Conservation (phyloP, 768 basidiomycete species). For the Exidia glandulosa region DNA sequence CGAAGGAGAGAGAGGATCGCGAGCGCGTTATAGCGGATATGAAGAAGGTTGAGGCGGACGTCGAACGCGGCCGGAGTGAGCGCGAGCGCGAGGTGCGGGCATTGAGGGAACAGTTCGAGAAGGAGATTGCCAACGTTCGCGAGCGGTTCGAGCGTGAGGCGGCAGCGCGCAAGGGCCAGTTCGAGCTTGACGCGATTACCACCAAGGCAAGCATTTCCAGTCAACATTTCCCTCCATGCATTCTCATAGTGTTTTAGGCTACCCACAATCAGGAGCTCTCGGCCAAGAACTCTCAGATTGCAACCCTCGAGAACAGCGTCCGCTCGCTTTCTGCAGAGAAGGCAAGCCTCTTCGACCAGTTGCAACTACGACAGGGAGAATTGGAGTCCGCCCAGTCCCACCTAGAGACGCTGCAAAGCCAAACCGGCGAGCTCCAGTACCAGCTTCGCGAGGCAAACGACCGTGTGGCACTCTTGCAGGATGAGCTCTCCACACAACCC, state of each 20-base stretch:
- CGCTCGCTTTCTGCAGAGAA: constrained; percentile 63
- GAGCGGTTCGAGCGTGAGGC: constrained; percentile 72
- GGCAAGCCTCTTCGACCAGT: constrained; percentile 69
- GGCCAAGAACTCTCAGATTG: constrained; percentile 48
- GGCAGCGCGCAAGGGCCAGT: constrained; percentile 50
- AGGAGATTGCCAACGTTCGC: constrained; percentile 46
- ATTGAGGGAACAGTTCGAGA: constrained; percentile 60
- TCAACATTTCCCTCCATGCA: not conserved
- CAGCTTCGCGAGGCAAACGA: constrained; percentile 76
- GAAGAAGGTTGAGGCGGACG: constrained; percentile 47
- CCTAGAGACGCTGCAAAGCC: constrained; percentile 61
- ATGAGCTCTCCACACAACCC: too few relatives aligned
- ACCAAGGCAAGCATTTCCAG: constrained; percentile 58
- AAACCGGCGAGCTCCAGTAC: constrained; percentile 76
- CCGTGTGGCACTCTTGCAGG: constrained; percentile 54
- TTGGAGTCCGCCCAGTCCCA: constrained; percentile 72
- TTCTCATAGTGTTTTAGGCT: constrained; percentile 32
- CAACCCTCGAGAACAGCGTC: constrained; percentile 60
- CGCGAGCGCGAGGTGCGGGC: constrained; percentile 48
- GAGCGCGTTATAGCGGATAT: constrained; percentile 41
- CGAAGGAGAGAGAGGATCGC: constrained; percentile 42
- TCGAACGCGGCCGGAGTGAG: constrained; percentile 49
- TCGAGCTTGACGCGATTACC: constrained; percentile 64
- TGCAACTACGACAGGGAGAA: constrained; percentile 84
- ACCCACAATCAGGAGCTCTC: constrained; percentile 57